Conservation (phyloP, 306 rosid genomes). For the Pyrus bretschneideri region DNA sequence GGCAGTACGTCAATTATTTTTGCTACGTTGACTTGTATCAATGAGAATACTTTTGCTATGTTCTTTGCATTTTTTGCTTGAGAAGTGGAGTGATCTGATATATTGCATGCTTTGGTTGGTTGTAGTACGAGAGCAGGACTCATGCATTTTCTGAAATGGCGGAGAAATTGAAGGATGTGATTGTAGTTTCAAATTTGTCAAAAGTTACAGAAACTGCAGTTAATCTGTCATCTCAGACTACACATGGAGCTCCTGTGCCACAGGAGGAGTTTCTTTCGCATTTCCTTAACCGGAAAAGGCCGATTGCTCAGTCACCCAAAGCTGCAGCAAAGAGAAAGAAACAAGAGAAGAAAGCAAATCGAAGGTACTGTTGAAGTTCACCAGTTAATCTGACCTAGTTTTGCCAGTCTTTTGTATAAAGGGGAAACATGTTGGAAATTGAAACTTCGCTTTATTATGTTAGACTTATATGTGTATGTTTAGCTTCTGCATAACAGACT, state of each 20-base stretch:
- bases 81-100: neutral
- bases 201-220: constrained; percentile 44
- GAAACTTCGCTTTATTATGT: neutral
- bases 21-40: neutral
- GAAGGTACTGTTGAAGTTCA: neutral
- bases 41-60: neutral
- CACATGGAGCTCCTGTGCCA: neutral
- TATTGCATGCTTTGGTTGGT: neutral
- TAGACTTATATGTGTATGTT: neutral
- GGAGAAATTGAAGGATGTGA: constrained; percentile 48
- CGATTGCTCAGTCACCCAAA: neutral
- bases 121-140: constrained; percentile 49
- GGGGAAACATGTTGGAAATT: neutral
- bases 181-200: constrained; percentile 28
- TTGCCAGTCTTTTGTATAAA: neutral
- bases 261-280: neutral
- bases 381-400: neutral
- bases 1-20: constrained; percentile 40
- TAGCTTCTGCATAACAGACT: neutral
- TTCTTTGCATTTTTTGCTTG: neutral
- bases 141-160: constrained; percentile 21
- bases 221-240: constrained; percentile 28
- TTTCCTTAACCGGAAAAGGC: neutral
- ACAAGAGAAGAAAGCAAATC: neutral
- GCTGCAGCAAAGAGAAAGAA: constrained; percentile 35